A percentile compares a stretch with the other conserved stretches of the same genome.
These are phyloP conservation scores for Mesembryanthemum crystallinum DNA, from an alignment of 148 eudicot genomes.

Conservation along the genomic window DNA sequence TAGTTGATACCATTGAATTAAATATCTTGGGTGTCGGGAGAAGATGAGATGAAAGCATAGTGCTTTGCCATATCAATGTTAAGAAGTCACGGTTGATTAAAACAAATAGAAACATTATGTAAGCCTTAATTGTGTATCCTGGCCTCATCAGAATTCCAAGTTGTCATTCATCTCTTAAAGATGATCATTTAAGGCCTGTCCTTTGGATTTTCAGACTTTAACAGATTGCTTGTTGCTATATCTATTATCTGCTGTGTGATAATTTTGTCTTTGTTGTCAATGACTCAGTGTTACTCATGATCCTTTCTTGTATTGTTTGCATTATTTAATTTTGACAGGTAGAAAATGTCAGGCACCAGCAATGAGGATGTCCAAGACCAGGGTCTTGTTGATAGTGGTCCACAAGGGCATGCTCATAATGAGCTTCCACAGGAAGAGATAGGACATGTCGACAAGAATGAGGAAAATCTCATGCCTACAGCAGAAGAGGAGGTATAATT, in stretches of 20 bases:
- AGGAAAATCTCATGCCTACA: conserved; percentile 40
- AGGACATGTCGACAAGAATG: conserved; percentile 16
- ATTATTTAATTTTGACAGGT: conserved; percentile 15
- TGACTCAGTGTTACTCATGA: not conserved
- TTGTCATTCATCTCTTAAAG: not conserved
- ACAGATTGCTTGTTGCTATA: not conserved
- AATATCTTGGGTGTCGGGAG: not conserved
- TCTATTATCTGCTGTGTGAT: not conserved
- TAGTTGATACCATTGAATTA: not conserved
- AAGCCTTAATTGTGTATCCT: not conserved
- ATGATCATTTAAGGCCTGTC: not conserved
- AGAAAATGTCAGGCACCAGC: conserved; percentile 35
- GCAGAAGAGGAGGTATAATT: conserved; percentile 44
- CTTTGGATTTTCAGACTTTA: not conserved
- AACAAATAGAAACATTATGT: not conserved
- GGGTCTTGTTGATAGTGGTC: conserved; percentile 17
- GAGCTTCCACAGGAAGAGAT: conserved; percentile 29
- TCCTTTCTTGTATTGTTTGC: not conserved
- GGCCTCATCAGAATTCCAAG: not conserved
- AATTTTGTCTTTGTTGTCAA: not conserved
- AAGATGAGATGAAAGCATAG: not conserved
- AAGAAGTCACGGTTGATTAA: not conserved
- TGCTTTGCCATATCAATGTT: not conserved
- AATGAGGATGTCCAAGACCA: conserved; percentile 27
- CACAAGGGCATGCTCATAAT: conserved; percentile 21